A percentile compares a stretch with the other conserved stretches of the same genome.
Conservation (phyloP, 2,329 filamentous ascomycete species). For the Ceratocystis colombiana region DNA sequence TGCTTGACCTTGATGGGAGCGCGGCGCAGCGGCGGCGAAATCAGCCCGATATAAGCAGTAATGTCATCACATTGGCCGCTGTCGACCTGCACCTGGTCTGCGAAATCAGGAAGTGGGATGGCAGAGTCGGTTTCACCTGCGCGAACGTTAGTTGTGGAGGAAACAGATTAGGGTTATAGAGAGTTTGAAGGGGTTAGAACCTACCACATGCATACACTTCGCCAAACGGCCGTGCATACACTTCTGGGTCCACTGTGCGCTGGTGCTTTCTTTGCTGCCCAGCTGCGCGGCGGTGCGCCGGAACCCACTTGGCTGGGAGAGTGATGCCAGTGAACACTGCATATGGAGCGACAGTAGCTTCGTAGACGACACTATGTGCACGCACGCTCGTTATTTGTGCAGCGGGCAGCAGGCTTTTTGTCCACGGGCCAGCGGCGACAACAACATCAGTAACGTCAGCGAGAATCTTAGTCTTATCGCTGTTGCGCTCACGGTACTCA, state of each 20-base stretch:
- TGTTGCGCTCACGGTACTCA: slow-evolving; percentile 45
- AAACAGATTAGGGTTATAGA: not conserved
- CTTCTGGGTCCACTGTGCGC: slow-evolving; percentile 70
- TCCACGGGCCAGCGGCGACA: slow-evolving; percentile 54
- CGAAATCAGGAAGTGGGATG: slow-evolving; percentile 63
- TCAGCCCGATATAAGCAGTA: slow-evolving; percentile 60
- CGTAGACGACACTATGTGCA: slow-evolving; percentile 56
- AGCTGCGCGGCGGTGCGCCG: slow-evolving; percentile 39
- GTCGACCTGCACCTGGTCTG: slow-evolving; percentile 67
- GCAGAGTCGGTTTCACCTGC: slow-evolving; percentile 62
- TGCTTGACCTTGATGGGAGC: slow-evolving; percentile 65
- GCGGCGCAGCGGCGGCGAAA: slow-evolving; percentile 56
- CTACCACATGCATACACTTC: slow-evolving; percentile 87
- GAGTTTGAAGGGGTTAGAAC: slow-evolving; percentile 26
- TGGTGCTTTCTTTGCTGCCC: slow-evolving; percentile 46
- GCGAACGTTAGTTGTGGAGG: not conserved
- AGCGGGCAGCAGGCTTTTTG: slow-evolving; percentile 46
- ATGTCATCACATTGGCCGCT: slow-evolving; percentile 72
- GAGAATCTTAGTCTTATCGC: slow-evolving; percentile 34
- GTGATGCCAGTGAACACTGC: slow-evolving; percentile 80
- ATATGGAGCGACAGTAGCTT: slow-evolving; percentile 57
- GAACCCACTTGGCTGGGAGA: slow-evolving; percentile 55
- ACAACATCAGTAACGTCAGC: slow-evolving; percentile 44
- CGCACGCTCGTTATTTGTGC: slow-evolving; percentile 49
- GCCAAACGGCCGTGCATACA: slow-evolving; percentile 79